phyloP scores from a whole-genome alignment of 805 yeast genomes.

The Lipomyces lipofer region DNA sequence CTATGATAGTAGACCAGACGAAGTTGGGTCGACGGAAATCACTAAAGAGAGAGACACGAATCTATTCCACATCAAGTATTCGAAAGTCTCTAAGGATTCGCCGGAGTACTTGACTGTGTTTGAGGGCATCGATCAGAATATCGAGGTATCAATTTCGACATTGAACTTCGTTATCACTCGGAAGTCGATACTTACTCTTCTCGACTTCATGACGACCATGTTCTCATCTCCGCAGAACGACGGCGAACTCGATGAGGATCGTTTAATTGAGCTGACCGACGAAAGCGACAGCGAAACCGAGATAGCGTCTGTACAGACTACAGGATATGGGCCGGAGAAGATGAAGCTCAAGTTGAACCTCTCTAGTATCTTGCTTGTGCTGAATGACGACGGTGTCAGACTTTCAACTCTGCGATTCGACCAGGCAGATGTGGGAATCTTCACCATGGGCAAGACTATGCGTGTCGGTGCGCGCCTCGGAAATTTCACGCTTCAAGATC shows the following conservation, averaged over 20 bases:
- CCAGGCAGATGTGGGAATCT: conserved; percentile 66
- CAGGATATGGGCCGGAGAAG: conserved; percentile 26
- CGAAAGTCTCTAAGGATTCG: conserved; percentile 30
- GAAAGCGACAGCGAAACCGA: conserved; percentile 22
- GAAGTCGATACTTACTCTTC: conserved; percentile 70
- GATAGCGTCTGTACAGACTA: conserved; percentile 11
- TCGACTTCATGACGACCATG: conserved; percentile 81
- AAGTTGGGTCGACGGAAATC: conserved; percentile 51
- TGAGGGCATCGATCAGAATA: conserved; percentile 65
- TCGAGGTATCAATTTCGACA: conserved; percentile 73
- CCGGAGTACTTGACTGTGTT: conserved; percentile 32
- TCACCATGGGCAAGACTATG: conserved; percentile 74
- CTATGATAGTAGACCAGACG: conserved; percentile 54
- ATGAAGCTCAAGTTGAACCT: conserved; percentile 67
- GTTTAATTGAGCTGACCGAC: conserved; percentile 9
- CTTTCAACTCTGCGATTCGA: conserved; percentile 77
- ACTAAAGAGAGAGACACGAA: conserved; percentile 49
- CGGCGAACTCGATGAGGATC: conserved; percentile 5
- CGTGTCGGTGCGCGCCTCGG: conserved; percentile 73
- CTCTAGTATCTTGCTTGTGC: conserved; percentile 68
- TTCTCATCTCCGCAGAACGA: conserved; percentile 52
- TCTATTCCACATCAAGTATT: conserved; percentile 33
- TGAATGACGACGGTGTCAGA: conserved; percentile 81
- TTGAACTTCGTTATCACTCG: conserved; percentile 74
- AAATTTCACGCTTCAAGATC: conserved; percentile 75